phyloP scores from a whole-genome alignment of 2,329 filamentous ascomycete genomes.

The Dactylellina leptospora region DNA sequence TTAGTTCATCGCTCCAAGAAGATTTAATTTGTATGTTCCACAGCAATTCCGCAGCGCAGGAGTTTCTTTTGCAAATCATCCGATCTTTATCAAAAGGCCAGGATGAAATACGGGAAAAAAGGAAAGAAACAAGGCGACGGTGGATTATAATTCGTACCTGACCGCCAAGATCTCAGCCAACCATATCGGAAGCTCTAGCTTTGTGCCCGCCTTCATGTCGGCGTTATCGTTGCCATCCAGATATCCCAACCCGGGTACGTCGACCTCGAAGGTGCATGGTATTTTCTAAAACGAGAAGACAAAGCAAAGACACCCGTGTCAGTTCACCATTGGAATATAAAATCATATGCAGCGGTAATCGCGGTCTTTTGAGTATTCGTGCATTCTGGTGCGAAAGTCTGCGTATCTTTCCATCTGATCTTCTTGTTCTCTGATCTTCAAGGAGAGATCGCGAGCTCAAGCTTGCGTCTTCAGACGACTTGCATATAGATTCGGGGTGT shows the following conservation, averaged over 20 bases:
- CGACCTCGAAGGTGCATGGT: constrained; percentile 91
- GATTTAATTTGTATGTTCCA: background rate
- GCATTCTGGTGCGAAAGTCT: too few relatives aligned
- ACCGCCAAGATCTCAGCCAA: constrained; percentile 91
- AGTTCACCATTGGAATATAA: constrained; percentile 35
- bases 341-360: background rate
- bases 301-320: constrained; percentile 30
- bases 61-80: constrained; percentile 14
- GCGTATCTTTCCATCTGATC: too few relatives aligned
- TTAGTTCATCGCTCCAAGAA: background rate
- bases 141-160: constrained; percentile 57
- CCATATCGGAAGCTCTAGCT: constrained; percentile 88
- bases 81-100: constrained; percentile 58
- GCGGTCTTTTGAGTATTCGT: background rate
- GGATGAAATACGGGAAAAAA: constrained; percentile 5
- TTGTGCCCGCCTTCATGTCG: constrained; percentile 79
- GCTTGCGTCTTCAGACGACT: background rate
- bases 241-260: constrained; percentile 85
- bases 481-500: constrained; percentile 16
- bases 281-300: constrained; percentile 73
- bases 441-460: too few relatives aligned
- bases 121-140: background rate
- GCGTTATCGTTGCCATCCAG: constrained; percentile 81
- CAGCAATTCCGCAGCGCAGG: background rate
- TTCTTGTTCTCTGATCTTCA: too few relatives aligned